These are phyloP conservation scores for Takashimella koratensis DNA, from an alignment of 1,284 basidiomycete species.

Conservation along the genomic window DNA sequence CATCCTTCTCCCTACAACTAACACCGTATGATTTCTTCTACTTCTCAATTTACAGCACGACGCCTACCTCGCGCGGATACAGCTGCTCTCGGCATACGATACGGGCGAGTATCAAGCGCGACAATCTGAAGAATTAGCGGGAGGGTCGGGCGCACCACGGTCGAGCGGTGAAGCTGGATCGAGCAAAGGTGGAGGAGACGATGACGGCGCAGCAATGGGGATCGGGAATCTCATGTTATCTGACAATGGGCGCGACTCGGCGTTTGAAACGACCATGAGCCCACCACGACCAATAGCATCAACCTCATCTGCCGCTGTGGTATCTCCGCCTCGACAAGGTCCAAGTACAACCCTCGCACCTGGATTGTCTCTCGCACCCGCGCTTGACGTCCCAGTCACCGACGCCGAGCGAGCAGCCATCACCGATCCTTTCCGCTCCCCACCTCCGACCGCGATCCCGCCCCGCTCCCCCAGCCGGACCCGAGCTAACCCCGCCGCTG, in stretches of 20 bases:
- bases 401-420: slow-evolving; percentile 6
- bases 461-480: not conserved
- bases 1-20: too few species aligned
- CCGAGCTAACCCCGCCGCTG: not conserved
- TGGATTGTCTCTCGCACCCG: not conserved
- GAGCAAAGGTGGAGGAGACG: slow-evolving; percentile 13
- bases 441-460: not conserved
- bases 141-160: not conserved
- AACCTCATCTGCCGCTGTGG: not conserved
- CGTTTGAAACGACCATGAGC: slow-evolving; percentile 1
- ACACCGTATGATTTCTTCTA: too few species aligned
- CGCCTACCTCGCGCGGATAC: slow-evolving; percentile 47
- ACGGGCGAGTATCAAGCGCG: not conserved
- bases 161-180: not conserved
- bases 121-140: not conserved
- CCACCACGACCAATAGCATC: not conserved
- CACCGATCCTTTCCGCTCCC: not conserved
- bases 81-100: slow-evolving; percentile 37
- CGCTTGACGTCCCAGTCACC: not conserved
- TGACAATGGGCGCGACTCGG: slow-evolving; percentile 4
- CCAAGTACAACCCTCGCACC: not conserved
- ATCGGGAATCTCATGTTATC: slow-evolving; percentile 38
- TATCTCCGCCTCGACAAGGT: not conserved
- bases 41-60: slow-evolving; percentile 34
- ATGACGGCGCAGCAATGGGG: slow-evolving; percentile 22